A percentile compares a stretch with the other conserved stretches of the same genome.
Conservation (phyloP, 352 stramenopile genomes). For the Lagenidium giganteum region DNA sequence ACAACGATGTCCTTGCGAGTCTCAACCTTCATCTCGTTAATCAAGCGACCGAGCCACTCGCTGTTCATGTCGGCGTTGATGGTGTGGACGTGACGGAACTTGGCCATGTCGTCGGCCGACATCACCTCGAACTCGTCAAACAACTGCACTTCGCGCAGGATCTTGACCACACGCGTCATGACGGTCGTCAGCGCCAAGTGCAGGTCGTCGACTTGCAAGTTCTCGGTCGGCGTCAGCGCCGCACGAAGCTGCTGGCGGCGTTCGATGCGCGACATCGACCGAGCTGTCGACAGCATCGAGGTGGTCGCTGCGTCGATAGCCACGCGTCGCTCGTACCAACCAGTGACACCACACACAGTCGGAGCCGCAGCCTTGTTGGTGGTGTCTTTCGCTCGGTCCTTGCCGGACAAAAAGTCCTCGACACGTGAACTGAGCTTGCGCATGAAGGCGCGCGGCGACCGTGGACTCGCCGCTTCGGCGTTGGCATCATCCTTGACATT, state of each 20-base stretch:
- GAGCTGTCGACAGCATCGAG: neutral
- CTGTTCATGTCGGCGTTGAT: conserved; percentile 38
- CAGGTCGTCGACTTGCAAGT: conserved; percentile 58
- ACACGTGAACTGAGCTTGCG: too few species aligned
- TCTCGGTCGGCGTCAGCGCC: conserved; percentile 49
- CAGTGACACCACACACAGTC: conserved; percentile 6
- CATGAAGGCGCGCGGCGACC: too few species aligned
- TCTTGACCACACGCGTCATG: conserved; percentile 47
- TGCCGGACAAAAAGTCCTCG: too few species aligned
- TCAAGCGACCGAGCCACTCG: conserved; percentile 43
- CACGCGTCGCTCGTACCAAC: conserved; percentile 11
- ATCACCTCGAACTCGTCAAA: conserved; percentile 63
- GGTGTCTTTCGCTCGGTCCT: too few species aligned
- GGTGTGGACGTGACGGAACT: conserved; percentile 45
- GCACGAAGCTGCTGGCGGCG: conserved; percentile 39
- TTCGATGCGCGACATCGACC: conserved; percentile 32
- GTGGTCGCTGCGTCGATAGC: neutral
- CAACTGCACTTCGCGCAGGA: conserved; percentile 46
- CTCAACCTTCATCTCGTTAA: conserved; percentile 53
- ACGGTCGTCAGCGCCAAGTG: conserved; percentile 39
- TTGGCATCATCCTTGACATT: too few species aligned
- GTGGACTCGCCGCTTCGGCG: too few species aligned
- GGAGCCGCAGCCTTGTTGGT: conserved; percentile 1
- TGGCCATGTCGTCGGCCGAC: conserved; percentile 31
- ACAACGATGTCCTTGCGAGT: conserved; percentile 52